These are phyloP conservation scores for Paragyromitra xinjiangensis DNA, from an alignment of 495 filamentous ascomycete genomes.

Conservation along the genomic window DNA sequence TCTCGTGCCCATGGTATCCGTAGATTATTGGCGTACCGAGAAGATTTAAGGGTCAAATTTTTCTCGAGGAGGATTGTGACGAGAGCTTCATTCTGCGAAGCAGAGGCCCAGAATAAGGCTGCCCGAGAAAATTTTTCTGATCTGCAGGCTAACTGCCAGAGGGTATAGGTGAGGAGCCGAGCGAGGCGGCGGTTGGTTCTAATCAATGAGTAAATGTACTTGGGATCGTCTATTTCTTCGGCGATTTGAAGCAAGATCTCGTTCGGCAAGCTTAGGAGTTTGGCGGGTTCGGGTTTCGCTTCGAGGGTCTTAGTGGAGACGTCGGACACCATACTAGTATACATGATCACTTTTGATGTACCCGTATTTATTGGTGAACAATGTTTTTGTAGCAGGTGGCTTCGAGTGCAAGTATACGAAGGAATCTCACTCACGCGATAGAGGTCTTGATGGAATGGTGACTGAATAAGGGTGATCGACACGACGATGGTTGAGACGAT, in stretches of 20 bases:
- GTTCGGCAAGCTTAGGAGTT: conserved; percentile 9
- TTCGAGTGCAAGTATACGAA: too few species aligned
- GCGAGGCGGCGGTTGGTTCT: not conserved
- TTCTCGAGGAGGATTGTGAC: not conserved
- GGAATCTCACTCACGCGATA: too few species aligned
- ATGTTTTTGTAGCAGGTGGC: too few species aligned
- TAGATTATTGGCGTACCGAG: not conserved
- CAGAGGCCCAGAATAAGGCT: not conserved
- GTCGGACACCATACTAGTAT: not conserved
- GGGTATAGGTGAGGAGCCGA: not conserved
- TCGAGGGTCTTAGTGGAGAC: not conserved
- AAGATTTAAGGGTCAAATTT: not conserved
- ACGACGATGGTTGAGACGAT: not conserved
- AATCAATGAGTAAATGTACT: conserved; percentile 3
- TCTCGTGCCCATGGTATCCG: not conserved
- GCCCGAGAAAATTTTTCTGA: not conserved
- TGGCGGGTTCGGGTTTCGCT: not conserved
- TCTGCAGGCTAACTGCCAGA: not conserved
- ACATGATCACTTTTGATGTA: too few species aligned
- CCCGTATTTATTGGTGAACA: too few species aligned
- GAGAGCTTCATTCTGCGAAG: not conserved
- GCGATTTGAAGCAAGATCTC: conserved; percentile 2
- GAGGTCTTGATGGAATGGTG: not conserved
- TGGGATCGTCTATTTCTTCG: not conserved
- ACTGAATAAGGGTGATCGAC: not conserved